These are phyloP conservation scores for Brassica rapa DNA, from an alignment of 345 rosid genomes.

Conservation along the genomic window DNA sequence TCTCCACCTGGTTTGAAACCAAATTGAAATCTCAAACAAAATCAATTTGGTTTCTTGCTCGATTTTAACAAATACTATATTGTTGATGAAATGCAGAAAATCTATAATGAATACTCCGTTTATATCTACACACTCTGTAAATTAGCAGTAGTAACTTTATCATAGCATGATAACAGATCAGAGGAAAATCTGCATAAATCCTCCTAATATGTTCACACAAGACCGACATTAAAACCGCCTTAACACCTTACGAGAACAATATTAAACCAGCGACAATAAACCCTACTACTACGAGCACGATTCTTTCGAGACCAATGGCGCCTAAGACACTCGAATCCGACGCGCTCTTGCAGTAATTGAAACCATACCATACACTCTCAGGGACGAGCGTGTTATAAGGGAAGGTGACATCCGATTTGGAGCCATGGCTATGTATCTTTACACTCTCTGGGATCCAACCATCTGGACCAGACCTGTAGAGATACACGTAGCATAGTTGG, in stretches of 20 bases:
- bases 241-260: constrained; percentile 23
- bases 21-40: neutral
- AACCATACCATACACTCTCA: constrained; percentile 72
- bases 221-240: neutral
- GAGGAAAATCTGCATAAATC: neutral
- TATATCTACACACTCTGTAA: constrained; percentile 12
- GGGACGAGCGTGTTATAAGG: constrained; percentile 61
- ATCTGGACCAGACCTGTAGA: constrained; percentile 76
- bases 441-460: constrained; percentile 81
- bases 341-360: constrained; percentile 55
- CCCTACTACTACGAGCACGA: constrained; percentile 11
- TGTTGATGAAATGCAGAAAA: neutral
- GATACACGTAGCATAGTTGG: constrained; percentile 74
- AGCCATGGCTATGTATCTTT: constrained; percentile 49
- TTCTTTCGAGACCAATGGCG: constrained; percentile 38
- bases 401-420: constrained; percentile 51
- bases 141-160: constrained; percentile 23
- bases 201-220: constrained; percentile 36
- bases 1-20: neutral
- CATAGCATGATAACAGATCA: neutral
- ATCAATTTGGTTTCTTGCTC: neutral
- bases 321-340: constrained; percentile 41
- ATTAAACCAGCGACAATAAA: constrained; percentile 31
- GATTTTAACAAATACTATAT: neutral
- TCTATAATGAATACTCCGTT: neutral